Percentiles rank a stretch among this genome's conserved stretches.
Evolutionary conservation across 1,284 basidiomycete species (phyloP).

Genomic region (Malassezia sympodialis): DNA sequence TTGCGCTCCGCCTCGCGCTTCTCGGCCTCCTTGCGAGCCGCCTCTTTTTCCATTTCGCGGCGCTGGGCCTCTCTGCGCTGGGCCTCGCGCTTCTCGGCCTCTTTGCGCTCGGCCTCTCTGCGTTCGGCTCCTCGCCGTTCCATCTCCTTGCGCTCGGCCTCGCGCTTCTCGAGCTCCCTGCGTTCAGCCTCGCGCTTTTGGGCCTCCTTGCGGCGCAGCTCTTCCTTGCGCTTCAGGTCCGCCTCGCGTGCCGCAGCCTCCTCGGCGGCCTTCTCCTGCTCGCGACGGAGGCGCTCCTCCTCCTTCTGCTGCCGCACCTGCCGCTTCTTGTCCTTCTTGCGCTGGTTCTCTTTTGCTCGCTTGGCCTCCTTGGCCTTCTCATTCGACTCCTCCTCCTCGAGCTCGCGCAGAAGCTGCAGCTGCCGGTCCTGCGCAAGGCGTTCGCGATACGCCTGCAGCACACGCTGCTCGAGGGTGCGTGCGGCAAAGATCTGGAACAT

Average conservation of each 20-base stretch:
- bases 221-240: conserved; percentile 52
- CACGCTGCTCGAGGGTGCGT: conserved; percentile 96
- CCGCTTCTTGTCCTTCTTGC: conserved; percentile 97
- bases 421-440: conserved; percentile 83
- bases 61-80: conserved; percentile 45
- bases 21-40: conserved; percentile 48
- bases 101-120: conserved; percentile 56
- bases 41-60: conserved; percentile 25
- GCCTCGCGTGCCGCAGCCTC: conserved; percentile 50
- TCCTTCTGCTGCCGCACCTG: conserved; percentile 84
- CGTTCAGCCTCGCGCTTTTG: conserved; percentile 48
- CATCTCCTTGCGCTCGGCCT: conserved; percentile 49
- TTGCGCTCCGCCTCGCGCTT: conserved; percentile 4
- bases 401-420: conserved; percentile 70
- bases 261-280: conserved; percentile 17
- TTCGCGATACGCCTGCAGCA: conserved; percentile 82
- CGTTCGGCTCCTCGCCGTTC: conserved; percentile 49
- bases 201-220: conserved; percentile 48
- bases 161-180: conserved; percentile 41
- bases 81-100: conserved; percentile 50
- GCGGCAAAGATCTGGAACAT: conserved; percentile 99
- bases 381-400: conserved; percentile 75
- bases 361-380: conserved; percentile 77
- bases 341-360: conserved; percentile 89
- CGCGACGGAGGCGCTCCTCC: conserved; percentile 60